A percentile compares a stretch with the other conserved stretches of the same genome.
Evolutionary conservation across 345 rosid genomes (phyloP).

Genomic region (Ailanthus altissimus): DNA sequence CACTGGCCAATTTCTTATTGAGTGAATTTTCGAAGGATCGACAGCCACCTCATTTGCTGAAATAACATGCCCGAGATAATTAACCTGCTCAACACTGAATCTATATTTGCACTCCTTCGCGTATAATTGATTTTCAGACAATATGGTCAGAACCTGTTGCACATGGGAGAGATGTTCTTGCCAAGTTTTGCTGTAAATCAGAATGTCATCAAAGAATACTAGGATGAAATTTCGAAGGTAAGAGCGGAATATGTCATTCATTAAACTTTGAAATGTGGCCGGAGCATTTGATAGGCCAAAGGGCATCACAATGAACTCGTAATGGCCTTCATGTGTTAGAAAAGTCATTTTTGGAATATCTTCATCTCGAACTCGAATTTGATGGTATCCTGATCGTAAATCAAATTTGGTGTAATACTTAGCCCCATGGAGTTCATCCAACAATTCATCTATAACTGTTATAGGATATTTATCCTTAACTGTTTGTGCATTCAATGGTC

Average conservation of each 20-base stretch:
- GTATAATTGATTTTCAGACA: no score
- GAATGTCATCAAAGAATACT: no score
- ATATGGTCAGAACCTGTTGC: background rate
- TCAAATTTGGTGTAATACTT: background rate
- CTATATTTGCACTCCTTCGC: no score
- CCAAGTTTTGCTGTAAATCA: background rate
- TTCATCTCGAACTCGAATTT: background rate
- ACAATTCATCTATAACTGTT: background rate
- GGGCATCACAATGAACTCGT: background rate
- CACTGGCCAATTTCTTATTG: background rate
- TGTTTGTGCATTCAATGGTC: background rate
- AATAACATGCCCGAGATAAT: background rate
- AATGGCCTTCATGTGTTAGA: background rate
- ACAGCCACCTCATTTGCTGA: background rate
- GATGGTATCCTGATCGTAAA: background rate
- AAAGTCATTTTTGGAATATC: background rate
- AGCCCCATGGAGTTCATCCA: background rate
- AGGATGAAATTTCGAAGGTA: no score
- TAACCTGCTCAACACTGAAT: background rate
- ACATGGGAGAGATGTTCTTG: background rate
- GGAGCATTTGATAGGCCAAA: background rate
- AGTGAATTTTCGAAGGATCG: background rate
- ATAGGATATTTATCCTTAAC: background rate
- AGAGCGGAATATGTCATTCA: background rate
- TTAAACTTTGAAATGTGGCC: background rate